Conservation (phyloP, 805 yeast genomes). For the Ogataea corticis region DNA sequence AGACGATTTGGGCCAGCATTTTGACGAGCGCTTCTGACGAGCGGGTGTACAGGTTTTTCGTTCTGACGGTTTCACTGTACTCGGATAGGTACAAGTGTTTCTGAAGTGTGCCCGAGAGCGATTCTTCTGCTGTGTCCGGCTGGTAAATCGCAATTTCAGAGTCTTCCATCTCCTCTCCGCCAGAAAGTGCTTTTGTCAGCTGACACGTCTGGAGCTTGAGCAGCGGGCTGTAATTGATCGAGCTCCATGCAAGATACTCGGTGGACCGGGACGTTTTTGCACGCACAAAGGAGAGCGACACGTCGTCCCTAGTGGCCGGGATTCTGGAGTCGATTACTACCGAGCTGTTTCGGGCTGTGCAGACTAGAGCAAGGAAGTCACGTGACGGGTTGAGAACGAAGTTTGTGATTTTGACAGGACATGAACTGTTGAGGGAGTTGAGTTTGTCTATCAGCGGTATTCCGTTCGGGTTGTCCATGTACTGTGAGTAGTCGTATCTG, state of each 20-base stretch:
- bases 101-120: constrained; percentile 5
- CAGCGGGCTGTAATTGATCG: constrained; percentile 14
- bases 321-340: constrained; percentile 14
- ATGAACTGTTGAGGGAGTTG: constrained; percentile 13
- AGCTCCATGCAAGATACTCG: background rate
- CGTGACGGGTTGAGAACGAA: constrained; percentile 13
- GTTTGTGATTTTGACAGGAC: constrained; percentile 9
- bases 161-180: too few species aligned
- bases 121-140: background rate
- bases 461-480: constrained; percentile 1
- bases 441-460: constrained; percentile 15
- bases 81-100: constrained; percentile 11
- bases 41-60: constrained; percentile 6
- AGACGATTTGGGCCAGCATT: constrained; percentile 14
- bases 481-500: constrained; percentile 13
- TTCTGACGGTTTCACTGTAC: constrained; percentile 10
- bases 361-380: constrained; percentile 11
- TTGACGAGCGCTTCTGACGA: constrained; percentile 2
- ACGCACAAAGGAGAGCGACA: constrained; percentile 13
- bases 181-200: constrained; percentile 1
- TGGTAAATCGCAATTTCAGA: too few species aligned
- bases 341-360: constrained; percentile 8
- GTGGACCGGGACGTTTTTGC: background rate
- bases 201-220: constrained; percentile 3
- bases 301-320: constrained; percentile 14